Percentiles rank a stretch among this genome's conserved stretches.
phyloP scores from a whole-genome alignment of 495 filamentous ascomycete species.

The Chaetomidium leptoderma region DNA sequence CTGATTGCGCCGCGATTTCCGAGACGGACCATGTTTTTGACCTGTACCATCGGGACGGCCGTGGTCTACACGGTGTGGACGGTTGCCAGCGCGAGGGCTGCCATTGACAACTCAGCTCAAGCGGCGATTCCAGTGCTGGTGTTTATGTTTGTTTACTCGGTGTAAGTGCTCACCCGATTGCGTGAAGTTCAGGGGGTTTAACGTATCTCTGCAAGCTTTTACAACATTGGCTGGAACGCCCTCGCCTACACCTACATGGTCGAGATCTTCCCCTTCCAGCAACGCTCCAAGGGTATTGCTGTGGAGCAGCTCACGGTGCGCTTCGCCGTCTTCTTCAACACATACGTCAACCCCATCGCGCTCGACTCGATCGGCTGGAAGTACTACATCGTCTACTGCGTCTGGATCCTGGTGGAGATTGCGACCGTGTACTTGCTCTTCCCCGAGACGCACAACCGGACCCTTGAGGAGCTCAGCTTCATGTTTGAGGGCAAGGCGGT shows the following conservation, averaged over 20 bases:
- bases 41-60: conserved; percentile 45
- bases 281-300: conserved; percentile 54
- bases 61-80: conserved; percentile 55
- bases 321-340: conserved; percentile 50
- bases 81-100: conserved; percentile 48
- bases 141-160: conserved; percentile 58
- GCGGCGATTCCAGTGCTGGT: conserved; percentile 53
- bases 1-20: conserved; percentile 48
- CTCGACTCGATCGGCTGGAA: conserved; percentile 55
- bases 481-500: conserved; percentile 41
- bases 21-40: conserved; percentile 51
- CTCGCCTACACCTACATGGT: conserved; percentile 55
- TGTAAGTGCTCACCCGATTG: conserved; percentile 20
- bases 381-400: conserved; percentile 60
- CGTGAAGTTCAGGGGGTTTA: neutral
- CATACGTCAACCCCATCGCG: conserved; percentile 62
- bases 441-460: conserved; percentile 57
- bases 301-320: conserved; percentile 56
- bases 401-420: conserved; percentile 54
- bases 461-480: conserved; percentile 43
- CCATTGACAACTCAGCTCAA: conserved; percentile 36
- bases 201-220: conserved; percentile 43
- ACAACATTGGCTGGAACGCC: conserved; percentile 62
- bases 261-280: conserved; percentile 57
- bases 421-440: conserved; percentile 56